Base-by-base conservation (phyloP, 78 protist genomes). In the Isochrysis galbana region DNA sequence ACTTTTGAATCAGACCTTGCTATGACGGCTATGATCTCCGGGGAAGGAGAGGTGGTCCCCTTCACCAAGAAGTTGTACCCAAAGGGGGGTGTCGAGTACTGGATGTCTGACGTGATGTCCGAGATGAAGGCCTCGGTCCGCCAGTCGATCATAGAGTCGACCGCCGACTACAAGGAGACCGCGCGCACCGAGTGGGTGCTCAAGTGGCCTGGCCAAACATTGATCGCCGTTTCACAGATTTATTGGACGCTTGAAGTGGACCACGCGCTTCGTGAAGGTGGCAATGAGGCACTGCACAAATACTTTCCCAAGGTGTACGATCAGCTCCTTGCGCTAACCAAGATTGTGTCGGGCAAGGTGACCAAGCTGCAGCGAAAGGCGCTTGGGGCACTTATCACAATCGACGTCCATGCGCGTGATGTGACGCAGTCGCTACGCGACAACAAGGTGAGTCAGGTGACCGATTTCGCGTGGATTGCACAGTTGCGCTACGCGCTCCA, bases 401-500 rank as follows among this genome's bases (percentile, higher is more conserved):
- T 97, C 39, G 97, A 96, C 61, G 99, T 97, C 69, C 98, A 97
- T 92, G 90, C 92, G 26, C 92, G 94, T 7, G 97, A 95, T 84
- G 95, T 95, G 47, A 89, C 96, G 46, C 61, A 54, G 25, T 7
- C 90, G 41, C 69, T 97, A 54, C 48, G 48, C 36, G 54, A 88
- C 5, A 88, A 47, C 23, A 34, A 46, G 36, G 95, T 95, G 38
- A 1, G 11, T 29, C 2, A 0, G 5, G 74, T 23, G 10, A 34
- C 17, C 61, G 95, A 94, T 44, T 97, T 97, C 90, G 94, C 77
- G 29, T 98, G 99, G 99, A 95, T 92, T 39, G 26, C 95, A 21
- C 97, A 98, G 91, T 95, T 97, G 54, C 96, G 97, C 10, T 97
- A 74, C 84, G 84, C 10, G 77, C 77, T 69, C 36, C 11, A 5